Evolutionary conservation across 805 yeast genomes (phyloP), one percentile per base, ranked within the genome.

Genomic region (Ogataea pignaliae): DNA sequence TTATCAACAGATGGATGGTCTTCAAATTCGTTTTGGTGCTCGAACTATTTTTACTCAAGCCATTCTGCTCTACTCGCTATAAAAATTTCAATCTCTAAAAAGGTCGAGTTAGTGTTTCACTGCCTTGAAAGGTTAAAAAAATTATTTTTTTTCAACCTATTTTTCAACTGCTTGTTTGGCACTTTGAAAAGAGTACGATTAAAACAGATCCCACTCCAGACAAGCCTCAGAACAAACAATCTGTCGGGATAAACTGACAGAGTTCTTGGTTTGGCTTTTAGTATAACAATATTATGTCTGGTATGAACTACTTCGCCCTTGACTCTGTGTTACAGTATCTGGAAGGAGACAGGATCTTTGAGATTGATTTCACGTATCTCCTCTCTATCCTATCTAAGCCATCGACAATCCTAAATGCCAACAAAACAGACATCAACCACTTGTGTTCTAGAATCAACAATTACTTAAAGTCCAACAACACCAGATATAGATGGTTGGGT

Each of bases 401-500:
- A 14, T 45, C 64, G 3, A 52, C 69, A 0, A 64, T 79, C 43
- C 43, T 63, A 3, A 54, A 57, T n/a, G 72, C 77, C n/a, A 61
- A 76, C 12, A 73, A 75, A 53, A 58, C 72, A 10, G 81, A 79
- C 26, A 55, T 74, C 30, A 70, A 70, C 45, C 83, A 78, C 54
- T 61, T 80, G 28, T 69, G 75, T 30, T 65, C 77, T 10, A 66
- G 73, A 39, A 57, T 68, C 14, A 51, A 66, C 42, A 77, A 75
- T 52, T 61, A 75, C 36, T 54, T 75, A 43, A 63, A 68, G 32
- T 72, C 79, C 1, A 69, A 69, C 47, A 64, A 69, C 15, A 68
- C 70, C n/a, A 67, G 61, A 39, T 61, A 65, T 38, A 69, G 76
- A 43, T 82, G 87, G 86, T 71, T 78, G 49, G 87, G 84, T 6